Conservation (phyloP, 1,284 basidiomycete species). For the Tilletiopsis washingtonensis region DNA sequence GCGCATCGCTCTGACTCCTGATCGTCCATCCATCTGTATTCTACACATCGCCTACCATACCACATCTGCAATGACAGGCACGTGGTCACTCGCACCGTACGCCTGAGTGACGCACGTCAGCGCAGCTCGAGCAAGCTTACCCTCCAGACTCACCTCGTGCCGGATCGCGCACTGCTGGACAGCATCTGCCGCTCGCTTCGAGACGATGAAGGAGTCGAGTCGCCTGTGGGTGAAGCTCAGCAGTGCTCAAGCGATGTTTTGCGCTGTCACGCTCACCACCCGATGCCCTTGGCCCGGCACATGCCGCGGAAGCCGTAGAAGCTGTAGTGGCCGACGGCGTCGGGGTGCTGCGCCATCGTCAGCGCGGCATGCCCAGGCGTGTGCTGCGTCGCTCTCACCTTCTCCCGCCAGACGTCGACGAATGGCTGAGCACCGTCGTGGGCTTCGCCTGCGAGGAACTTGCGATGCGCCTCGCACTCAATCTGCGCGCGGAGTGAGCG, state of each 20-base stretch:
- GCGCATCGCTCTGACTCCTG: too few species aligned
- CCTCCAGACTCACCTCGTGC: conserved; percentile 59
- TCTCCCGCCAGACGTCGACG: conserved; percentile 69
- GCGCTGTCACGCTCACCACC: too few species aligned
- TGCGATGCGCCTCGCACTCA: conserved; percentile 52
- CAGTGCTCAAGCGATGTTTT: too few species aligned
- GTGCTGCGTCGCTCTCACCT: conserved; percentile 14
- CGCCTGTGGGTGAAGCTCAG: too few species aligned
- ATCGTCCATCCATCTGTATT: too few species aligned
- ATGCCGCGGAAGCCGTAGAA: conserved; percentile 80
- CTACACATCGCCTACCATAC: too few species aligned
- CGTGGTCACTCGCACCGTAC: conserved; percentile 9
- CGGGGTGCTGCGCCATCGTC: conserved; percentile 55
- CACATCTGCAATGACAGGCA: conserved; percentile 2
- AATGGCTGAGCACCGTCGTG: conserved; percentile 51
- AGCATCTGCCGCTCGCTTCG: conserved; percentile 56
- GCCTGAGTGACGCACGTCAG: conserved; percentile 47
- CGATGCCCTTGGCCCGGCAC: conserved; percentile 68
- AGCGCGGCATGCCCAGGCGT: not conserved
- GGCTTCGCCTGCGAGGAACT: conserved; percentile 37
- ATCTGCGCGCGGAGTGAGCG: too few species aligned
- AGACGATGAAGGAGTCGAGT: conserved; percentile 62
- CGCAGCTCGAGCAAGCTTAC: not conserved
- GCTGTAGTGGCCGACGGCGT: conserved; percentile 58
- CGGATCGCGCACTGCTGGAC: conserved; percentile 72